These are phyloP conservation scores for Pseudoturritis turrita DNA, from an alignment of 345 rosid species.

Conservation along the genomic window DNA sequence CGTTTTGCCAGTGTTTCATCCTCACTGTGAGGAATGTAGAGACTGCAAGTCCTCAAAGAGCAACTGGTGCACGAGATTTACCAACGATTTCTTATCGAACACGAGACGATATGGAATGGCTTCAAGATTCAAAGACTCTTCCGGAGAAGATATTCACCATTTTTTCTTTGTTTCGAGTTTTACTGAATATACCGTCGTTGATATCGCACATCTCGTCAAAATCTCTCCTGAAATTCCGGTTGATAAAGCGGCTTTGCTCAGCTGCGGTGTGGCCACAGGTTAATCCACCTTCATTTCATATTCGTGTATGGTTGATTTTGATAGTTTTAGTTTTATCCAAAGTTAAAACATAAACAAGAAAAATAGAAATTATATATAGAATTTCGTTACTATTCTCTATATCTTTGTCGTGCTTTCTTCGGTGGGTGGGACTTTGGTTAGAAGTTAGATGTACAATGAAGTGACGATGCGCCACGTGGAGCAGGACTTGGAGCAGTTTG, in stretches of 20 bases:
- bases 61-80: conserved; percentile 44
- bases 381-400: no score
- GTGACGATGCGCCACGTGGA: neutral
- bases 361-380: no score
- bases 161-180: conserved; percentile 60
- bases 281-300: neutral
- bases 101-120: conserved; percentile 54
- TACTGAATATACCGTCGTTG: conserved; percentile 64
- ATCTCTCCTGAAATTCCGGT: conserved; percentile 34
- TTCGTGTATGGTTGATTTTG: neutral
- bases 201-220: conserved; percentile 50
- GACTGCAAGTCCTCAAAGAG: conserved; percentile 53
- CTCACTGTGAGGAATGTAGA: conserved; percentile 51
- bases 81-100: neutral
- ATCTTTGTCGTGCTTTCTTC: no score
- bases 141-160: conserved; percentile 54
- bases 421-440: neutral
- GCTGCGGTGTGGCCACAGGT: conserved; percentile 70
- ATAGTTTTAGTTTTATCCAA: neutral
- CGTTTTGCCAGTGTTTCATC: conserved; percentile 53
- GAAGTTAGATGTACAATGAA: neutral
- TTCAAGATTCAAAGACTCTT: conserved; percentile 45
- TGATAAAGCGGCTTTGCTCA: conserved; percentile 53
- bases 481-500: conserved; percentile 71
- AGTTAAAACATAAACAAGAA: neutral